These are phyloP conservation scores for Centaurea solstitialis DNA, from an alignment of 129 eudicot species.

Conservation along the genomic window DNA sequence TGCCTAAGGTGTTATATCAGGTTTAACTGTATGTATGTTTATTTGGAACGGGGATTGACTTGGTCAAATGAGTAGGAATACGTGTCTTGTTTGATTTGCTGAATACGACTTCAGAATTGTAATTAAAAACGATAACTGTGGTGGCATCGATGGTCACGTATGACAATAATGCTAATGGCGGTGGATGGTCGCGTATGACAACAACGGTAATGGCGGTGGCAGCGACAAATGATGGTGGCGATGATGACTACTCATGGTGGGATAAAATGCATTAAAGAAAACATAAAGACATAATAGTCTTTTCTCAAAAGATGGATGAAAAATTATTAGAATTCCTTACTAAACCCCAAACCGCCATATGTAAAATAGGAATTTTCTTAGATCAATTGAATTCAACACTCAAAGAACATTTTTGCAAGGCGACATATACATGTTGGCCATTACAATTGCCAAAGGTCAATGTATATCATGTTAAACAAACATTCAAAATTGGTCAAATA, in stretches of 20 bases:
- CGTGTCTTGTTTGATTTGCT: not conserved
- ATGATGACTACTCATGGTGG: not conserved
- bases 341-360: not conserved
- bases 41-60: not conserved
- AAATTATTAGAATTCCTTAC: not conserved
- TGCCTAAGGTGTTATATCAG: too few species aligned
- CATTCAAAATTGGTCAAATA: not conserved
- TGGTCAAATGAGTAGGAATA: not conserved
- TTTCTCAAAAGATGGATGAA: not conserved
- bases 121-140: too few species aligned
- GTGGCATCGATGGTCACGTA: too few species aligned
- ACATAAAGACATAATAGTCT: not conserved
- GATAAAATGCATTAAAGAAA: not conserved
- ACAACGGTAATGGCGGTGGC: not conserved
- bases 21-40: not conserved
- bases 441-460: not conserved
- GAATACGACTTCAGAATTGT: not conserved
- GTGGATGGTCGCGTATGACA: not conserved
- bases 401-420: not conserved
- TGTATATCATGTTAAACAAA: not conserved
- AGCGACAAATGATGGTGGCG: not conserved
- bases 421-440: not conserved
- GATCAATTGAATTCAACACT: too few species aligned
- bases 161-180: not conserved
- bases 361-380: not conserved